These are phyloP conservation scores for Garcia nutans DNA, from an alignment of 345 rosid species.

Conservation along the genomic window DNA sequence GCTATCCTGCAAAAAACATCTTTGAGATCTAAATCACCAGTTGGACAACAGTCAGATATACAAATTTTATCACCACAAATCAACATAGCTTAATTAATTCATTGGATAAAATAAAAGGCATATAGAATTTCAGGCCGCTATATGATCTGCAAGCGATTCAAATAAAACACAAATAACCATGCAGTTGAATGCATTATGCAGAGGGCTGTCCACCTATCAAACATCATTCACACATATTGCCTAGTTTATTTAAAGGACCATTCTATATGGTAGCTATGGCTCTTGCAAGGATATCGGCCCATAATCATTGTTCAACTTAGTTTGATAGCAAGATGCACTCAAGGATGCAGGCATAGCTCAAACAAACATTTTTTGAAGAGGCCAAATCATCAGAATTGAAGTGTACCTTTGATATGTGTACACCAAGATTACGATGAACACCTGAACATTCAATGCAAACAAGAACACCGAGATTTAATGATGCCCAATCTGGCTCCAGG, in stretches of 20 bases:
- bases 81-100: neutral
- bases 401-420: conserved; percentile 90
- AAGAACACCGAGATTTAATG: conserved; percentile 91
- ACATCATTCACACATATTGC: neutral
- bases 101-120: neutral
- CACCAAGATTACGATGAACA: conserved; percentile 99
- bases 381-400: conserved; percentile 10
- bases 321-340: conserved; percentile 3
- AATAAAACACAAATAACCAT: neutral
- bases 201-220: neutral
- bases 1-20: neutral
- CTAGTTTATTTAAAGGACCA: neutral
- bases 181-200: neutral
- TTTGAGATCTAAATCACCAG: neutral
- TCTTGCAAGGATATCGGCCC: neutral
- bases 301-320: neutral
- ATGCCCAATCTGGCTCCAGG: conserved; percentile 99
- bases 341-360: neutral
- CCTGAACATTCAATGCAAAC: conserved; percentile 99
- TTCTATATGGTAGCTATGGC: neutral
- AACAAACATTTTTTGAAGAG: conserved; percentile 1
- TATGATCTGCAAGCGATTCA: neutral
- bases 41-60: neutral
- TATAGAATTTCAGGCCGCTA: neutral
- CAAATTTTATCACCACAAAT: neutral